Evolutionary conservation across 495 filamentous ascomycete species (phyloP).

Genomic region (Tuber umbilicatum): DNA sequence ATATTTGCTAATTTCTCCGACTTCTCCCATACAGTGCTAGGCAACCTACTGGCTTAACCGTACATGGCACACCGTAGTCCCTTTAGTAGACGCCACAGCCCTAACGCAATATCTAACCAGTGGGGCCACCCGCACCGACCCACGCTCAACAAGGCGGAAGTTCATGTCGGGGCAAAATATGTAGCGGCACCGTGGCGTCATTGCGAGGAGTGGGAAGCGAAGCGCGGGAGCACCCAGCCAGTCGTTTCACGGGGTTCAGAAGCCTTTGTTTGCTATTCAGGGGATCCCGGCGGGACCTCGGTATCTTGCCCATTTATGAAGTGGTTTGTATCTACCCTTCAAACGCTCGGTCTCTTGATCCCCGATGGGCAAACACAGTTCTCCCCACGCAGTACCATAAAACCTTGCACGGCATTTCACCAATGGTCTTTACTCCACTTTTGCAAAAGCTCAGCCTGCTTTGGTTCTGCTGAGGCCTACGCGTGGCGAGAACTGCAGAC

Average conservation of each 20-base stretch:
- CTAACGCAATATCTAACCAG: neutral
- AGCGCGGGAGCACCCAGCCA: neutral
- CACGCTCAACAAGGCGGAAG: neutral
- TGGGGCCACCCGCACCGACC: neutral
- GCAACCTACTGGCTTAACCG: neutral
- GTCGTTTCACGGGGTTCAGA: neutral
- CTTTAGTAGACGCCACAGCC: neutral
- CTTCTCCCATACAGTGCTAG: neutral
- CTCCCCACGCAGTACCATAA: neutral
- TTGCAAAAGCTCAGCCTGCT: neutral
- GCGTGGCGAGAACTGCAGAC: neutral
- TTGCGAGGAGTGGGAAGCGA: neutral
- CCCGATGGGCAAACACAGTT: neutral
- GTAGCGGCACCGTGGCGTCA: neutral
- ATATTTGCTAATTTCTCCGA: neutral
- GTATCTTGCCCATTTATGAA: neutral
- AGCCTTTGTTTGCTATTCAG: neutral
- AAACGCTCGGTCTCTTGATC: neutral
- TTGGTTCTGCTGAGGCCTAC: neutral
- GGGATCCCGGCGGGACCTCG: neutral
- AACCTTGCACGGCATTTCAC: neutral
- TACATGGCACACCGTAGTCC: neutral
- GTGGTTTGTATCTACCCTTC: neutral
- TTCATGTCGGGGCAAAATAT: neutral
- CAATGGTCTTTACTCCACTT: neutral